phyloP scores from a whole-genome alignment of 1,284 basidiomycete species.

The Tilletia caries region DNA sequence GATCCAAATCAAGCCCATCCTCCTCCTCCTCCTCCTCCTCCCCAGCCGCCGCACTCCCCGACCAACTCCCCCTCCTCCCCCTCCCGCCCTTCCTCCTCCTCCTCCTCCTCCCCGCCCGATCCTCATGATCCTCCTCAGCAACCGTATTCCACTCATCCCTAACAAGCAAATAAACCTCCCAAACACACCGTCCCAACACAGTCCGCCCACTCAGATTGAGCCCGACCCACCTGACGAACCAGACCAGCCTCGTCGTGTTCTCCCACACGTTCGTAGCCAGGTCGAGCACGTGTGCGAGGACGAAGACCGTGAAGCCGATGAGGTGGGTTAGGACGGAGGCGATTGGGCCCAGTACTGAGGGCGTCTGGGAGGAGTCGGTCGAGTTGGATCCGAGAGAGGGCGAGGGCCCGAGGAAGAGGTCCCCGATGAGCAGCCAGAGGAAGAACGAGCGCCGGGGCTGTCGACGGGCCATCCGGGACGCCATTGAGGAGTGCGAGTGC shows the following conservation, averaged over 20 bases:
- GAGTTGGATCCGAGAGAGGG: slow-evolving; percentile 15
- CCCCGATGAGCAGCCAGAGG: slow-evolving; percentile 41
- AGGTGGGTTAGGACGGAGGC: slow-evolving; percentile 21
- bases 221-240: slow-evolving; percentile 47
- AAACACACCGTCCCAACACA: slow-evolving; percentile 38
- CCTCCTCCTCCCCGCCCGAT: background rate
- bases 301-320: slow-evolving; percentile 41
- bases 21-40: background rate
- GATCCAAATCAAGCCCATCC: background rate
- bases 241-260: slow-evolving; percentile 26
- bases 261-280: slow-evolving; percentile 33
- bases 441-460: slow-evolving; percentile 29
- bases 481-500: too few relatives aligned
- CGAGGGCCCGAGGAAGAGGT: slow-evolving; percentile 28
- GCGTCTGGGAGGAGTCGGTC: background rate
- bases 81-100: background rate
- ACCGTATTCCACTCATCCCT: slow-evolving; percentile 49
- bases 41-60: background rate
- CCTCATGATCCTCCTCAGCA: slow-evolving; percentile 46
- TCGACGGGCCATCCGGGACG: too few relatives aligned
- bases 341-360: slow-evolving; percentile 21
- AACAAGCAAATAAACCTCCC: slow-evolving; percentile 45
- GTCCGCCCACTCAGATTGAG: slow-evolving; percentile 46
- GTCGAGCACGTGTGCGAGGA: slow-evolving; percentile 45
- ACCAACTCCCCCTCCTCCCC: slow-evolving; percentile 8